Evolutionary conservation across 495 filamentous ascomycete genomes (phyloP).

Genomic region (Aspergillus cavernicola): DNA sequence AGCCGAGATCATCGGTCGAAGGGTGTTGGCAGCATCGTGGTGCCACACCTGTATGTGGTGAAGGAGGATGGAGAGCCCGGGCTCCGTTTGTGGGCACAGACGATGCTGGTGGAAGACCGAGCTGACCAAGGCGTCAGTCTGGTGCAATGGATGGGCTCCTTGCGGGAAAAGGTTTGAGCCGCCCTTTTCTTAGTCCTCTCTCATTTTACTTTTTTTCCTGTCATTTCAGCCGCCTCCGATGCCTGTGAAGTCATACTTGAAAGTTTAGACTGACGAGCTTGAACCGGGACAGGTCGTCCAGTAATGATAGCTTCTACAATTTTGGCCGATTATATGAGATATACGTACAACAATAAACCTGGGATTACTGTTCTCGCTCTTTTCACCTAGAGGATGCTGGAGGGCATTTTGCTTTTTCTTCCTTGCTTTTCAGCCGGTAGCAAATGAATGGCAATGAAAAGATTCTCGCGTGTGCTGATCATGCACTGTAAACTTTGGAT

Average conservation of each 20-base stretch:
- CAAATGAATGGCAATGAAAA: not conserved
- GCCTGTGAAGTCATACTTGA: conserved; percentile 10
- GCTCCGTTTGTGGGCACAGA: conserved; percentile 94
- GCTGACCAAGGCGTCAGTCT: conserved; percentile 91
- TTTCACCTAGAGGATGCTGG: too few relatives aligned
- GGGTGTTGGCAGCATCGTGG: conserved; percentile 84
- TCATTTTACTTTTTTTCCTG: too few relatives aligned
- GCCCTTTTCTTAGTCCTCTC: conserved; percentile 8
- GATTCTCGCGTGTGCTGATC: conserved; percentile 12
- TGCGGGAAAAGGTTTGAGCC: conserved; percentile 90
- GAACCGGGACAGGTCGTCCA: conserved; percentile 30
- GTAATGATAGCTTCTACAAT: conserved; percentile 27
- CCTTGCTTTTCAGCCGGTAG: not conserved
- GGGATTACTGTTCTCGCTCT: conserved; percentile 1
- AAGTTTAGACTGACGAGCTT: conserved; percentile 24
- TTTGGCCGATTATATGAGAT: conserved; percentile 25
- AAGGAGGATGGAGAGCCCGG: conserved; percentile 94
- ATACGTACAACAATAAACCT: conserved; percentile 22
- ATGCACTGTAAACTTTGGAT: conserved; percentile 24
- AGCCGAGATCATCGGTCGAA: conserved; percentile 78
- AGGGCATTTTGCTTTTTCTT: not conserved
- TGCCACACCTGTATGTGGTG: conserved; percentile 90
- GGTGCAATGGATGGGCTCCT: conserved; percentile 83
- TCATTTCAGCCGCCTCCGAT: conserved; percentile 12
- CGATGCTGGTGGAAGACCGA: conserved; percentile 90